Evolutionary conservation across 1,139 yeast species (phyloP).

Genomic region (Spencermartinsiella ligniputridi): DNA sequence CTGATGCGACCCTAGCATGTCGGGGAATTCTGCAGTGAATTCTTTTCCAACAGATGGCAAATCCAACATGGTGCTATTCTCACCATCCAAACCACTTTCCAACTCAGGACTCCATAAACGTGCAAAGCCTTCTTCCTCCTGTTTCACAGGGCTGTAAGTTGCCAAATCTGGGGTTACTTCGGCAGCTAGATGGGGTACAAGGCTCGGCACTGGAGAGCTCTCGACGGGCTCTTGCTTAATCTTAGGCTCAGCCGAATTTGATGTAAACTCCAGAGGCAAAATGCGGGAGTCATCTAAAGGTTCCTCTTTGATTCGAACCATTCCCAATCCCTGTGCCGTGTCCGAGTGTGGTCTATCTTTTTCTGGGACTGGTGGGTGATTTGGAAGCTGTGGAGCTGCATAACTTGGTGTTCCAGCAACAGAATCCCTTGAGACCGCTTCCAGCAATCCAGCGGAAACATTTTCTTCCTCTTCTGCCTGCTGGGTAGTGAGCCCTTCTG

Average conservation of each 20-base stretch:
- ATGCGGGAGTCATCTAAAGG: not conserved
- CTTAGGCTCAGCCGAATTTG: slow-evolving; percentile 1
- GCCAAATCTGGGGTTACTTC: slow-evolving; percentile 11
- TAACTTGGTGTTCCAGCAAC: no score
- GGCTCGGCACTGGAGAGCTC: slow-evolving; percentile 21
- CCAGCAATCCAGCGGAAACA: no score
- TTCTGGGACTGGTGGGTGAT: no score
- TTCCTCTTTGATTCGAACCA: not conserved
- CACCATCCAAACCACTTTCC: not conserved
- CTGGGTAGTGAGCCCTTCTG: not conserved
- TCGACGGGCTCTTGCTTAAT: slow-evolving; percentile 7
- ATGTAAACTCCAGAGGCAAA: not conserved
- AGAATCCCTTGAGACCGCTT: no score
- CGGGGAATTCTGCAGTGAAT: slow-evolving; percentile 22
- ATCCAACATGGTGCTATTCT: not conserved
- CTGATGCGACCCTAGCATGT: slow-evolving; percentile 10
- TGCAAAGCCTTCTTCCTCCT: slow-evolving; percentile 5
- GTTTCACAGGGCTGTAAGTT: slow-evolving; percentile 16
- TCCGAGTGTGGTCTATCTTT: no score
- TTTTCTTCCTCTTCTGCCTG: no score
- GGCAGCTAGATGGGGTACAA: slow-evolving; percentile 11
- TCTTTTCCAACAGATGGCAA: slow-evolving; percentile 16
- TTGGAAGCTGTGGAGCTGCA: no score
- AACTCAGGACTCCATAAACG: slow-evolving; percentile 3
- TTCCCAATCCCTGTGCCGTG: no score